Conservation (phyloP, 768 basidiomycete species). For the Tephrocybe sp. region DNA sequence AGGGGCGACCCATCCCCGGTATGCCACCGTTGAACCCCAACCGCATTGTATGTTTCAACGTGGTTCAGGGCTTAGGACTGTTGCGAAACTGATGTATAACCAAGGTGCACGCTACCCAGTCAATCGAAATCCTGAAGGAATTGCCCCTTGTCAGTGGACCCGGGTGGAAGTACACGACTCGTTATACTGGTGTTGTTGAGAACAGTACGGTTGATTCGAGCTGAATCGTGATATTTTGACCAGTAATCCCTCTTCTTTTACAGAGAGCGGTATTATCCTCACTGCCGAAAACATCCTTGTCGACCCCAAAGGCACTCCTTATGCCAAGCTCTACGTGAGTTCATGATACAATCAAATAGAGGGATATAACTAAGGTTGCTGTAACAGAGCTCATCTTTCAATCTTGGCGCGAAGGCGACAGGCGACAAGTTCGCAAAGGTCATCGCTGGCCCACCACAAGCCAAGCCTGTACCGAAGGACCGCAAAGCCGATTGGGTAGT, state of each 20-base stretch:
- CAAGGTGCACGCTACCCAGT: conserved; percentile 80
- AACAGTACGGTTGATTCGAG: conserved; percentile 58
- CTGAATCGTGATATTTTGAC: not conserved
- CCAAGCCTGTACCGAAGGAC: conserved; percentile 59
- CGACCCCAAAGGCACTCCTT: conserved; percentile 55
- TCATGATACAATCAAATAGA: not conserved
- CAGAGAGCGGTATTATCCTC: conserved; percentile 75
- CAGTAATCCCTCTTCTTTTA: conserved; percentile 5
- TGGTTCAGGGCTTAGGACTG: not conserved
- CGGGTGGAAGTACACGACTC: conserved; percentile 73
- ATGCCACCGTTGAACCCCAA: conserved; percentile 71
- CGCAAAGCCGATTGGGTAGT: conserved; percentile 60
- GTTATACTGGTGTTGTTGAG: conserved; percentile 70
- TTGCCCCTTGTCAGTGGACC: conserved; percentile 72
- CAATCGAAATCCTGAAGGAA: conserved; percentile 76
- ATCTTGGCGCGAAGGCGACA: conserved; percentile 64
- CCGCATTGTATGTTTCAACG: conserved; percentile 49
- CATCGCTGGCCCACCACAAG: conserved; percentile 58
- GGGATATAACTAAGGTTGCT: not conserved
- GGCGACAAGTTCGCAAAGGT: conserved; percentile 60
- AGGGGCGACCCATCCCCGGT: conserved; percentile 50
- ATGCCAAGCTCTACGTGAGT: conserved; percentile 62
- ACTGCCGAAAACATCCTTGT: conserved; percentile 63
- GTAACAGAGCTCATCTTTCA: conserved; percentile 69
- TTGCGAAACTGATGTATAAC: no score